phyloP scores from a whole-genome alignment of 805 yeast species.

The Hemisphaericaspora nanyangensis region DNA sequence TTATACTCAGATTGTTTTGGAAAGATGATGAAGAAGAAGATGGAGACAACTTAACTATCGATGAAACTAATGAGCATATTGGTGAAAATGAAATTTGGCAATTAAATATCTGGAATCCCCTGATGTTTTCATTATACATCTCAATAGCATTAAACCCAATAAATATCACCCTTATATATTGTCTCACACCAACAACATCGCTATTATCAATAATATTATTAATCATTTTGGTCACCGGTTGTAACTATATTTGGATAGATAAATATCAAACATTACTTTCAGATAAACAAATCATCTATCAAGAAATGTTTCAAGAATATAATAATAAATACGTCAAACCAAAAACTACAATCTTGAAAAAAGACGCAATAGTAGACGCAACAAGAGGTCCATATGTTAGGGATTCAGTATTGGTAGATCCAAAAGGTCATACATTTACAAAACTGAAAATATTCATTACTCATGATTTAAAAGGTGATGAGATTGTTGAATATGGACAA shows the following conservation, averaged over 20 bases:
- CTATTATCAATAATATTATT: conserved; percentile 29
- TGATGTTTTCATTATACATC: conserved; percentile 49
- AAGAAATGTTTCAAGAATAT: conserved; percentile 61
- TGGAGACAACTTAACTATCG: conserved; percentile 13
- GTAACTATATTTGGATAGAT: conserved; percentile 37
- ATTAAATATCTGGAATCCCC: conserved; percentile 64
- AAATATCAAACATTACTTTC: conserved; percentile 46
- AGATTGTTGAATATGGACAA: conserved; percentile 18
- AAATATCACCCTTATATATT: conserved; percentile 41
- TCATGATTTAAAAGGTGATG: conserved; percentile 43
- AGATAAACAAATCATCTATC: conserved; percentile 58
- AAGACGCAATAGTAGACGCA: conserved; percentile 63
- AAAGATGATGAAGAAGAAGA: conserved; percentile 5
- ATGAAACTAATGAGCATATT: conserved; percentile 13
- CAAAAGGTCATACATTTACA: conserved; percentile 24
- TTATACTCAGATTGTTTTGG: conserved; percentile 1
- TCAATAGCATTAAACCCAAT: conserved; percentile 59
- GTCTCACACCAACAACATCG: conserved; percentile 17
- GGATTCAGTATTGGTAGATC: conserved; percentile 14
- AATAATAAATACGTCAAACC: conserved; percentile 62
- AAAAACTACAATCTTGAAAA: conserved; percentile 43
- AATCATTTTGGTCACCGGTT: conserved; percentile 18
- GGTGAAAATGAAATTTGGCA: conserved; percentile 44
- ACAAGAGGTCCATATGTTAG: conserved; percentile 34
- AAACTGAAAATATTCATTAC: conserved; percentile 45